Conservation (phyloP, 2,329 filamentous ascomycete genomes). For the Shiraia bambusicola region DNA sequence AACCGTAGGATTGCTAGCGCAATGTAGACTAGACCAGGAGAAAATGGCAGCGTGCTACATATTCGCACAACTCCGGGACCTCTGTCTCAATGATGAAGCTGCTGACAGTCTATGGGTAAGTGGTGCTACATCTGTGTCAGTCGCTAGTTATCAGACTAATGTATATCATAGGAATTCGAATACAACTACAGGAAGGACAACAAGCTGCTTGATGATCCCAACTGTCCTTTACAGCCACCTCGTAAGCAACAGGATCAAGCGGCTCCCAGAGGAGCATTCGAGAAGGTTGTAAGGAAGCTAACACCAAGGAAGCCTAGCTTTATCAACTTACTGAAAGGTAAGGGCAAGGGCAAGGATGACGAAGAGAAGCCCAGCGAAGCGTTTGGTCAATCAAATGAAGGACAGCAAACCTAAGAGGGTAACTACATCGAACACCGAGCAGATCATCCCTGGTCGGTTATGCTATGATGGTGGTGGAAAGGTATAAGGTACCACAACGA, state of each 20-base stretch:
- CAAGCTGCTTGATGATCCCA: constrained; percentile 23
- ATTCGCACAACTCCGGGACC: constrained; percentile 33
- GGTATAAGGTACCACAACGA: too few species aligned
- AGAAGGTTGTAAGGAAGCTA: constrained; percentile 36
- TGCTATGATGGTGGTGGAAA: too few species aligned
- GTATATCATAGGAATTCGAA: constrained; percentile 34
- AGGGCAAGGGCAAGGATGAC: constrained; percentile 30
- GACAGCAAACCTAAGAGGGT: too few species aligned
- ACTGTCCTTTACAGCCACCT: constrained; percentile 16
- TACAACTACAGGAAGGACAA: constrained; percentile 35
- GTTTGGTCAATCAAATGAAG: too few species aligned
- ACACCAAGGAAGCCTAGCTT: constrained; percentile 40
- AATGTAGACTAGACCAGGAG: constrained; percentile 29
- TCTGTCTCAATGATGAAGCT: constrained; percentile 32
- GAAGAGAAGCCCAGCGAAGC: constrained; percentile 10
- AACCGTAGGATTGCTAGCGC: constrained; percentile 17
- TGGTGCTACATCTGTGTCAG: not conserved
- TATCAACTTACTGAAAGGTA: constrained; percentile 38
- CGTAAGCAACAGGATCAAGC: constrained; percentile 24
- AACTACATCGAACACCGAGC: too few species aligned
- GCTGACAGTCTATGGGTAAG: constrained; percentile 39
- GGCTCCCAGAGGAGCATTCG: constrained; percentile 26
- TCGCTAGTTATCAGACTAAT: not conserved
- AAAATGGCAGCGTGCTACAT: constrained; percentile 32
- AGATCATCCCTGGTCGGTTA: too few species aligned